Conservation (phyloP, 1,139 yeast species). For the Suhomyces wounanorum region DNA sequence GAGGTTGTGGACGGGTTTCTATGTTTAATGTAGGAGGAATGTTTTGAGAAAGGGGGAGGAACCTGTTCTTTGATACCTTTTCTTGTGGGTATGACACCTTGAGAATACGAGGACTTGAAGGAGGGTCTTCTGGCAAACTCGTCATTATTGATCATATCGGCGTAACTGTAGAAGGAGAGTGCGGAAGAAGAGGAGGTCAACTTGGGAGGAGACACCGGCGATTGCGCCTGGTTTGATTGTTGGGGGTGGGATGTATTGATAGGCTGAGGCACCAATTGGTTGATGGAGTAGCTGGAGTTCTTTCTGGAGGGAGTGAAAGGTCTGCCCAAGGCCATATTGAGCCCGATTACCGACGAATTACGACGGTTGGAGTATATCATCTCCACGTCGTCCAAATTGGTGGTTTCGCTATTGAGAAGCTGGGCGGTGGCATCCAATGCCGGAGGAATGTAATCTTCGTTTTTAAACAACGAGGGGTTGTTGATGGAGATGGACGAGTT, state of each 20-base stretch:
- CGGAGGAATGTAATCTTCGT: conserved; percentile 75
- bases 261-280: conserved; percentile 19
- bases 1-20: conserved; percentile 18
- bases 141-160: conserved; percentile 72
- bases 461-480: conserved; percentile 27
- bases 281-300: conserved; percentile 39
- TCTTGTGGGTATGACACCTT: conserved; percentile 31
- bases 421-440: conserved; percentile 79
- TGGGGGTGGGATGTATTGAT: conserved; percentile 18
- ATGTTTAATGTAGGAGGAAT: conserved; percentile 16
- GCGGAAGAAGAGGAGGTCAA: conserved; percentile 48
- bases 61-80: conserved; percentile 4
- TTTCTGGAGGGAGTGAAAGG: conserved; percentile 44
- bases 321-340: conserved; percentile 63
- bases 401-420: conserved; percentile 54
- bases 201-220: conserved; percentile 42
- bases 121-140: conserved; percentile 63
- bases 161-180: conserved; percentile 73
- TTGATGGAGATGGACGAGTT: conserved; percentile 25
- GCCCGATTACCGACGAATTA: conserved; percentile 58
- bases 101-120: conserved; percentile 35
- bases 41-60: conserved; percentile 13
- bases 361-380: conserved; percentile 66
- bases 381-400: conserved; percentile 68
- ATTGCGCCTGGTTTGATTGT: conserved; percentile 17